Evolutionary conservation across 2,329 filamentous ascomycete genomes (phyloP).

Genomic region (Cadophora malorum): DNA sequence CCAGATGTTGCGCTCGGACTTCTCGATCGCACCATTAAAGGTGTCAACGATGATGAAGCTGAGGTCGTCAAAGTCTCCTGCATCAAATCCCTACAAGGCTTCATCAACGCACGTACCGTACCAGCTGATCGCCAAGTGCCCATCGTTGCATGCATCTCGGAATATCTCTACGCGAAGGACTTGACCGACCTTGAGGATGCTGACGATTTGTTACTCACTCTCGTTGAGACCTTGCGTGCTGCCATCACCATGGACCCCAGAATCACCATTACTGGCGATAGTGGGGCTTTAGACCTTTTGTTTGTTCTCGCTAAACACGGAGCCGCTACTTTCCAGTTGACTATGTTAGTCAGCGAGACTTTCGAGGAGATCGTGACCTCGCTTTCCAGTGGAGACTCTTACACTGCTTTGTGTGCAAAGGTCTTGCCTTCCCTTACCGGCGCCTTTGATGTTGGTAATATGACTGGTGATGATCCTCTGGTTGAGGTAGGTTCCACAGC

Average conservation of each 20-base stretch:
- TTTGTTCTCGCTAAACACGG: conserved; percentile 90
- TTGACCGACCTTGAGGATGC: conserved; percentile 83
- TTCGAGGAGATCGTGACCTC: conserved; percentile 85
- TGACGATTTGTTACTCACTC: conserved; percentile 88
- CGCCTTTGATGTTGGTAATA: conserved; percentile 84
- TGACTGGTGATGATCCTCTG: conserved; percentile 84
- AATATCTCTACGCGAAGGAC: conserved; percentile 82
- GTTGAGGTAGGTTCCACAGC: conserved; percentile 65
- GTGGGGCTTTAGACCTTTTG: conserved; percentile 79
- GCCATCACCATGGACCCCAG: conserved; percentile 81
- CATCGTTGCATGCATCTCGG: conserved; percentile 65
- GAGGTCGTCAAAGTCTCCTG: conserved; percentile 93
- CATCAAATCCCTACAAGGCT: conserved; percentile 81
- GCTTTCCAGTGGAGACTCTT: conserved; percentile 72
- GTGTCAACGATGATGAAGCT: conserved; percentile 76
- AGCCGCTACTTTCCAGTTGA: conserved; percentile 89
- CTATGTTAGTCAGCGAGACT: conserved; percentile 84
- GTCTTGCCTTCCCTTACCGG: conserved; percentile 87
- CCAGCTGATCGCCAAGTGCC: conserved; percentile 62
- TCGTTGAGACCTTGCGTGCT: conserved; percentile 85
- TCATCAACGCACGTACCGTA: conserved; percentile 59
- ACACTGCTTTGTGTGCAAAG: conserved; percentile 80
- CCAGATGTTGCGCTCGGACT: conserved; percentile 65
- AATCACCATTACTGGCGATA: conserved; percentile 74
- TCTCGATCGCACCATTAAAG: conserved; percentile 75